These are phyloP conservation scores for Solanum dulcamara DNA, from an alignment of 257 asterid species.

Conservation along the genomic window DNA sequence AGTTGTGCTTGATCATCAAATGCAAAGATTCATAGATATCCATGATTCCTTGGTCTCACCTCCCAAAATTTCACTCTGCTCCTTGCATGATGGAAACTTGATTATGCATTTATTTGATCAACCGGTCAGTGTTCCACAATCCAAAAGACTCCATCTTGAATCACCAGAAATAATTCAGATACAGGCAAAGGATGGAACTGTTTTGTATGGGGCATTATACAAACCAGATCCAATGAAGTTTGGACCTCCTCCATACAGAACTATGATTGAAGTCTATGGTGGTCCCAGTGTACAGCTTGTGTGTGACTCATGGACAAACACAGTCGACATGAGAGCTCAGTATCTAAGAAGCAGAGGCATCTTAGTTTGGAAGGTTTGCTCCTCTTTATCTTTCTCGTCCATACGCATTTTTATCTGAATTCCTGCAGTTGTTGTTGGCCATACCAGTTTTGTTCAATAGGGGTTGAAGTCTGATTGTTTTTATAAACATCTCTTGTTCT, in stretches of 20 bases:
- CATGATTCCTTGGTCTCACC: conserved; percentile 63
- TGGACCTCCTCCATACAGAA: conserved; percentile 90
- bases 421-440: not conserved
- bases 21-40: conserved; percentile 72
- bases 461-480: not conserved
- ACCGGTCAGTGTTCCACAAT: conserved; percentile 31
- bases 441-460: not conserved
- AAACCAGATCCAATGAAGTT: conserved; percentile 60
- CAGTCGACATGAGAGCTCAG: conserved; percentile 95
- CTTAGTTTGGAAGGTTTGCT: conserved; percentile 86
- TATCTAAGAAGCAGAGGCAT: conserved; percentile 76
- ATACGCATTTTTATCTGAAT: not conserved
- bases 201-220: conserved; percentile 68
- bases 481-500: not conserved
- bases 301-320: conserved; percentile 71
- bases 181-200: conserved; percentile 66
- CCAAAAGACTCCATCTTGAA: conserved; percentile 43
- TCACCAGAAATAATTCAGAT: conserved; percentile 57
- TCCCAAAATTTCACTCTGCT: conserved; percentile 55
- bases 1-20: conserved; percentile 79
- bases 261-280: conserved; percentile 93
- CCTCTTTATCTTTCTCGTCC: not conserved
- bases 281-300: conserved; percentile 88
- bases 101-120: conserved; percentile 53
- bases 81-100: conserved; percentile 55